Conservation (phyloP, 371 early-diverging fungal genomes). For the Apophysomyces trapeziformis region DNA sequence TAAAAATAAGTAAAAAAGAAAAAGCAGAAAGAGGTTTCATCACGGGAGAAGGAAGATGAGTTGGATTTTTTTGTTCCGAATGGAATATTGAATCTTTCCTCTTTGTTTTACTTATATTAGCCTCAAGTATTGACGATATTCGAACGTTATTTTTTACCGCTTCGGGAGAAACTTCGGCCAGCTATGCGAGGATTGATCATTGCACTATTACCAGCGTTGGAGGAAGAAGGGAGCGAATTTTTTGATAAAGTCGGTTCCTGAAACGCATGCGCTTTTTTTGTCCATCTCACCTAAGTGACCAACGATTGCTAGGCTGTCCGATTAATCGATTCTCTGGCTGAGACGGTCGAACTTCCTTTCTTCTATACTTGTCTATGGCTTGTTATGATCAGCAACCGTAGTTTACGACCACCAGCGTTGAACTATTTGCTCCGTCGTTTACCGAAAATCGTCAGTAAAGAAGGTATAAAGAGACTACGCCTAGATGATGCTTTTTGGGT, state of each 20-base stretch:
- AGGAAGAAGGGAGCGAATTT: conserved; percentile 90
- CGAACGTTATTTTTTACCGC: conserved; percentile 74
- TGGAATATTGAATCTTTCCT: too few species aligned
- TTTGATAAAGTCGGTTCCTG: conserved; percentile 62
- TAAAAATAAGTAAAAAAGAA: neutral
- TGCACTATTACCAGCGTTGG: conserved; percentile 85
- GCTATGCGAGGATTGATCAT: conserved; percentile 82
- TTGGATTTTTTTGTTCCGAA: too few species aligned
- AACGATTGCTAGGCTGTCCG: conserved; percentile 54
- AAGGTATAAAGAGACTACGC: conserved; percentile 48
- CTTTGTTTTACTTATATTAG: conserved; percentile 32
- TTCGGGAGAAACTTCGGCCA: conserved; percentile 71
- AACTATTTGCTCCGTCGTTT: conserved; percentile 78
- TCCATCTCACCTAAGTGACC: neutral
- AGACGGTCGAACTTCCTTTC: conserved; percentile 70
- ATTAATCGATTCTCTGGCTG: conserved; percentile 71
- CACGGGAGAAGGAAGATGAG: neutral
- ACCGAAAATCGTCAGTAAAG: conserved; percentile 67
- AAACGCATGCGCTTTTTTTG: neutral
- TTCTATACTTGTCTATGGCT: conserved; percentile 87
- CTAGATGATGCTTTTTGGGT: neutral
- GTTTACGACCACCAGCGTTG: conserved; percentile 73
- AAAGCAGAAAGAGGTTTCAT: neutral
- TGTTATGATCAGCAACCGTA: conserved; percentile 71
- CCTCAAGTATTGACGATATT: conserved; percentile 81